Percentiles rank a stretch among this genome's conserved stretches.
phyloP scores from a whole-genome alignment of 1,139 yeast genomes.

The Yamadazyma atmosphaerica region DNA sequence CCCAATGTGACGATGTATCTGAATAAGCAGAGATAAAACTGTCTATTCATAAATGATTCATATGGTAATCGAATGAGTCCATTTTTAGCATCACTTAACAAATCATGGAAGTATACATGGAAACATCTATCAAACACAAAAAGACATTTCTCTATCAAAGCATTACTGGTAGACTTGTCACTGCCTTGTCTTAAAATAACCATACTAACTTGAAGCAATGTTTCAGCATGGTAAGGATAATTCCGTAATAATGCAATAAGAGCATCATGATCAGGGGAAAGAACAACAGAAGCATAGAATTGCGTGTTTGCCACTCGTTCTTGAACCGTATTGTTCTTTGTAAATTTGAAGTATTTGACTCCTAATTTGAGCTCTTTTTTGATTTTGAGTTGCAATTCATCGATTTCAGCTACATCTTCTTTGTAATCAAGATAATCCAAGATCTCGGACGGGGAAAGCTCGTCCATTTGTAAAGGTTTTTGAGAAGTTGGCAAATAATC shows the following conservation, averaged over 20 bases:
- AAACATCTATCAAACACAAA: conserved; percentile 72
- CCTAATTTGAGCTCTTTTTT: conserved; percentile 47
- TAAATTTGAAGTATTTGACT: conserved; percentile 55
- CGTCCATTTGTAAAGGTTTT: conserved; percentile 66
- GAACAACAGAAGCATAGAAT: conserved; percentile 65
- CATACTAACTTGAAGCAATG: conserved; percentile 77
- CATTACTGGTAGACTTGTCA: conserved; percentile 63
- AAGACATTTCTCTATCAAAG: conserved; percentile 71
- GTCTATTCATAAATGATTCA: conserved; percentile 73
- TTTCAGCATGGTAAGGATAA: conserved; percentile 75
- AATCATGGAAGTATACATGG: conserved; percentile 41
- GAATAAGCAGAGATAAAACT: conserved; percentile 71
- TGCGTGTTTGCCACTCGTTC: conserved; percentile 55
- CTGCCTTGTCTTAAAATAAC: conserved; percentile 78
- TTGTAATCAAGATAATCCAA: conserved; percentile 41
- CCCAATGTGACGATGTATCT: conserved; percentile 71
- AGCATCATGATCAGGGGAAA: conserved; percentile 72
- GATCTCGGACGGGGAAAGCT: conserved; percentile 39
- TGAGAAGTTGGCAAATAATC: conserved; percentile 78
- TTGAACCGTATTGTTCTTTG: conserved; percentile 37
- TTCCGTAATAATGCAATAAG: conserved; percentile 55
- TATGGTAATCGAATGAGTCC: conserved; percentile 74
- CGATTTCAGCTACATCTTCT: conserved; percentile 31
- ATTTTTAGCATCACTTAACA: conserved; percentile 50
- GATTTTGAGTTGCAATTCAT: conserved; percentile 37